Base-by-base conservation (phyloP, 2,329 filamentous ascomycete genomes). In the Colletotrichum costaricense region DNA sequence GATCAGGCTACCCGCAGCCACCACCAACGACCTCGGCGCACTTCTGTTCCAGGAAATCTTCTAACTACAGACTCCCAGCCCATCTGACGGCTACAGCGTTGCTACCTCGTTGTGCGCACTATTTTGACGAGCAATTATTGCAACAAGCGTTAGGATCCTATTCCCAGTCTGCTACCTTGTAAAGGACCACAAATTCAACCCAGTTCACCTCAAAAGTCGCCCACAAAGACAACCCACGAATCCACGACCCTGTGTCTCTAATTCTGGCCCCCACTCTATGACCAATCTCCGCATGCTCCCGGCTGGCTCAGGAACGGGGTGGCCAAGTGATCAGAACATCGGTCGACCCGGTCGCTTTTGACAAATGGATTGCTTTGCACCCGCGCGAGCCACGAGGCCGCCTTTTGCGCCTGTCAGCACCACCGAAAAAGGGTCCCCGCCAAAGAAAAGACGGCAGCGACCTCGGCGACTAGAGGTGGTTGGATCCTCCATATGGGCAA, bases 251-350 rank as follows among this genome's bases (percentile, higher is more conserved):
- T 30, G 49, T 33, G 60, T 54, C 22, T 33, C 54, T n/a, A n/a
- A 11, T n/a, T 49, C 11, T 5, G 9, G 26, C 64, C 65, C 58
- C 69, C 65, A 63, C 64, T 57, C 33, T 24, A 14, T 35, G 24
- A 54, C 58, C 55, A 54, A 69, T 60, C 46, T 70, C 67, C 70
- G 67, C 59, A 62, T 63, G 42, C 60, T 69, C 55, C 70, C 56
- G 70, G 70, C 70, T 70, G 70, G 67, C 67, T 35, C 67, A 62
- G 67, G 70, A 70, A 70, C 66, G 70, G 54, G 16, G 70, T 62
- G 46, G 33, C 66, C 66, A 57, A 70, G 28, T 65, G 66, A 70
- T 35, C 70, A 56, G n/a, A 64, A 38, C 70, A 65, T 70, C 70
- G 70, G 67, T 55, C 33, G 65, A 24, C 70, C 60, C 67, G 70